These are phyloP conservation scores for Biancaea sappan DNA, from an alignment of 306 rosid genomes.

Conservation along the genomic window DNA sequence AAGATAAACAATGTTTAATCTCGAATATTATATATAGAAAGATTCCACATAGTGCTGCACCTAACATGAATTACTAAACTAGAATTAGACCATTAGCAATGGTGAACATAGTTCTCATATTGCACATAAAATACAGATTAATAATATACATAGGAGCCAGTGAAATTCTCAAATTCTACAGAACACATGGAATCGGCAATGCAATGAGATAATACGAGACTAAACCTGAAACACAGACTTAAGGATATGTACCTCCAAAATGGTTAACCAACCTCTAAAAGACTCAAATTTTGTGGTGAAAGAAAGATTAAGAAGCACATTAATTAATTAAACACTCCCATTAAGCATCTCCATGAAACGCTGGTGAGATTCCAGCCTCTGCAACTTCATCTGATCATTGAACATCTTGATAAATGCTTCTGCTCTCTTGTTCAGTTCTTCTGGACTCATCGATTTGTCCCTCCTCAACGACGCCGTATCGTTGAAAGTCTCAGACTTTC, in stretches of 20 bases:
- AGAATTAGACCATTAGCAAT: background rate
- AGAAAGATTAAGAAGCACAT: slow-evolving; percentile 27
- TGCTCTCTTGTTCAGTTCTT: slow-evolving; percentile 62
- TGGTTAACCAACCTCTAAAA: slow-evolving; percentile 28
- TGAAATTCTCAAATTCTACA: slow-evolving; percentile 31
- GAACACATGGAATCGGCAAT: slow-evolving; percentile 17
- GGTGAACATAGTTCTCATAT: slow-evolving; percentile 30
- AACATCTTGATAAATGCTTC: slow-evolving; percentile 74
- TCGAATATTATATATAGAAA: slow-evolving; percentile 17
- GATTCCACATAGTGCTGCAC: slow-evolving; percentile 43
- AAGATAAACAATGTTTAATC: slow-evolving; percentile 25
- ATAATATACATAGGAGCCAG: background rate
- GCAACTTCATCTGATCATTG: slow-evolving; percentile 64
- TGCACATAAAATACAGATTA: background rate
- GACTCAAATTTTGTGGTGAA: slow-evolving; percentile 39
- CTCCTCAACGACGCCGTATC: slow-evolving; percentile 62
- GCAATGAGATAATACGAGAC: background rate
- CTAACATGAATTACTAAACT: slow-evolving; percentile 26
- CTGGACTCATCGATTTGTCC: slow-evolving; percentile 75
- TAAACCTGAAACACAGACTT: background rate
- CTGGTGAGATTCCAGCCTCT: slow-evolving; percentile 80
- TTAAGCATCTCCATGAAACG: slow-evolving; percentile 56
- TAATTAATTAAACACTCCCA: slow-evolving; percentile 27
- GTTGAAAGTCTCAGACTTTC: slow-evolving; percentile 68
- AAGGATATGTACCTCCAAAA: slow-evolving; percentile 33